These are phyloP conservation scores for Penicillium sp. DNA, from an alignment of 2,329 filamentous ascomycete genomes.

Conservation along the genomic window DNA sequence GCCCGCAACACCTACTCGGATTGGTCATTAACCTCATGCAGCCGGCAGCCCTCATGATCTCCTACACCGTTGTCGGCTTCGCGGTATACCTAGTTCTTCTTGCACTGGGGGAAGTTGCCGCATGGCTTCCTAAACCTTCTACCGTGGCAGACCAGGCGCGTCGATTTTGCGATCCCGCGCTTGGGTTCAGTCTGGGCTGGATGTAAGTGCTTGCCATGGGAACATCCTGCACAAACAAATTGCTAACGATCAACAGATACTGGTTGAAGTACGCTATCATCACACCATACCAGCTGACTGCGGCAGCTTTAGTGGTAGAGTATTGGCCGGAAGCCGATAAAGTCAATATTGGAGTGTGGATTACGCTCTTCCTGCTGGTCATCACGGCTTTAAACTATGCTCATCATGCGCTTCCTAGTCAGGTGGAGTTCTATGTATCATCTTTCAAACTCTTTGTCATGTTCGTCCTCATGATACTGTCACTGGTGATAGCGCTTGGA, in stretches of 20 bases:
- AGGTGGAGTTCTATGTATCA: conserved; percentile 57
- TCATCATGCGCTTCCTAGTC: conserved; percentile 64
- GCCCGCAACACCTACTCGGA: not conserved
- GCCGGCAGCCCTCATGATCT: conserved; percentile 38
- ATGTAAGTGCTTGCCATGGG: conserved; percentile 45
- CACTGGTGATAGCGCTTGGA: conserved; percentile 61
- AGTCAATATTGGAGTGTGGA: conserved; percentile 74
- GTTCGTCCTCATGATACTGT: conserved; percentile 62
- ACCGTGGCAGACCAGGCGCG: conserved; percentile 77
- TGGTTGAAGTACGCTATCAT: conserved; percentile 79
- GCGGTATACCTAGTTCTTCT: conserved; percentile 75
- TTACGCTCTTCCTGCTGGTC: conserved; percentile 63
- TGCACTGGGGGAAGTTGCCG: conserved; percentile 74
- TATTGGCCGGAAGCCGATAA: conserved; percentile 66
- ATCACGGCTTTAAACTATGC: conserved; percentile 66
- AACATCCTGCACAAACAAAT: not conserved
- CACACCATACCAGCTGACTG: conserved; percentile 79
- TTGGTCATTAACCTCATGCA: conserved; percentile 11
- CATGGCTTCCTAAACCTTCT: conserved; percentile 71
- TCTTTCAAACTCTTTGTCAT: conserved; percentile 67
- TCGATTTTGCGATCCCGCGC: conserved; percentile 73
- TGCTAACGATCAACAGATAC: conserved; percentile 36
- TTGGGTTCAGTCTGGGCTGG: conserved; percentile 75
- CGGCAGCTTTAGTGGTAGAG: conserved; percentile 70
- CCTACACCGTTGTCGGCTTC: conserved; percentile 38